phyloP scores from a whole-genome alignment of 129 eudicot species.

The Pittosporum tobira region DNA sequence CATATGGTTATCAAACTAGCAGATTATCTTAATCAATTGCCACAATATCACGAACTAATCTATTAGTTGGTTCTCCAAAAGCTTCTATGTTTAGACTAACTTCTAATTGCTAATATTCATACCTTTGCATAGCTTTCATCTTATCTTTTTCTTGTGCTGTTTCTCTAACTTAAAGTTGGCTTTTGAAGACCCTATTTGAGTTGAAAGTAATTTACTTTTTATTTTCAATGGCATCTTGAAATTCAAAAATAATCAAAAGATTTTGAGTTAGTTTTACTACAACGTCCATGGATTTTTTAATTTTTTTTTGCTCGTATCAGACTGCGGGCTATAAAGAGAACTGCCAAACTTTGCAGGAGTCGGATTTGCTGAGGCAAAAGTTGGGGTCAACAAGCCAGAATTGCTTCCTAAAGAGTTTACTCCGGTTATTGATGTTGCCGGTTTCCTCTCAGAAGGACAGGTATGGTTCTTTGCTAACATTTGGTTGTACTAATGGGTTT shows the following conservation, averaged over 20 bases:
- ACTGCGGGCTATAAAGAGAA: conserved; percentile 21
- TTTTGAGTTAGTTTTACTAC: background rate
- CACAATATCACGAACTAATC: background rate
- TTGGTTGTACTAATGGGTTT: background rate
- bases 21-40: background rate
- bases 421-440: conserved; percentile 89
- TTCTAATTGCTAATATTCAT: too few species aligned
- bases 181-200: background rate
- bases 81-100: too few species aligned
- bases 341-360: conserved; percentile 50
- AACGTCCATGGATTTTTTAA: conserved; percentile 15
- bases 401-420: conserved; percentile 83
- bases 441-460: conserved; percentile 95
- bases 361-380: conserved; percentile 73
- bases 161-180: background rate
- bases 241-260: background rate
- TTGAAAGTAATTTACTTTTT: background rate
- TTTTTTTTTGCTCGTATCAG: conserved; percentile 25
- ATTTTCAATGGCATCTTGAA: background rate
- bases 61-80: background rate
- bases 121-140: too few species aligned
- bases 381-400: conserved; percentile 92
- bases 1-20: background rate
- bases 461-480: conserved; percentile 19
- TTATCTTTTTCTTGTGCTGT: background rate